phyloP scores from a whole-genome alignment of 2,329 filamentous ascomycete species.

The Penicillium sp. region DNA sequence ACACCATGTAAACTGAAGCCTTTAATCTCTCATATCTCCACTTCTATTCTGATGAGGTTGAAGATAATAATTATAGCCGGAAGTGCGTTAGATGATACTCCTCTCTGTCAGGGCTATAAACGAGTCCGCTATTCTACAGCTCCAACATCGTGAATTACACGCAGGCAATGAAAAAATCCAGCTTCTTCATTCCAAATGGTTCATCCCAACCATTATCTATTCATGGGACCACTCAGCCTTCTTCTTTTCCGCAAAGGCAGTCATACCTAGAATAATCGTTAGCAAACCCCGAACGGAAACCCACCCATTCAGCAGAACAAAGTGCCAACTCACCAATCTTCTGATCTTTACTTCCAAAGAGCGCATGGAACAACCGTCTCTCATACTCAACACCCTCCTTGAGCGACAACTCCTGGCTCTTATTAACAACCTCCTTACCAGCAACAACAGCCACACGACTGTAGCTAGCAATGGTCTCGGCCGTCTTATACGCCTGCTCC shows the following conservation, averaged over 20 bases:
- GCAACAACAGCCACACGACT: constrained; percentile 84
- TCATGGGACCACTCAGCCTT: constrained; percentile 88
- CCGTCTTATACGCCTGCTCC: constrained; percentile 75
- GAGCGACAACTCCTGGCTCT: constrained; percentile 88
- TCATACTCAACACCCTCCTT: constrained; percentile 94
- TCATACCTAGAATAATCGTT: constrained; percentile 58
- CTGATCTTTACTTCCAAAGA: constrained; percentile 95
- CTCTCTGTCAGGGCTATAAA: neutral
- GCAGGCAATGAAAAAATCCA: neutral
- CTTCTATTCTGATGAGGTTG: constrained; percentile 1
- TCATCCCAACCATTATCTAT: constrained; percentile 44
- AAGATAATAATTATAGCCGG: constrained; percentile 8
- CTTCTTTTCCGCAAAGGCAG: constrained; percentile 91
- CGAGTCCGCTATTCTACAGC: constrained; percentile 5
- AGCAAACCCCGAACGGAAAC: constrained; percentile 5
- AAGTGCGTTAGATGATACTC: constrained; percentile 2
- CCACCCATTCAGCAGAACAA: neutral
- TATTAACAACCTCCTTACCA: constrained; percentile 97
- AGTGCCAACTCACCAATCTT: constrained; percentile 69
- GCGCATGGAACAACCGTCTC: constrained; percentile 83
- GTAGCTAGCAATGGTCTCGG: constrained; percentile 84
- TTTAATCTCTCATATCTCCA: neutral
- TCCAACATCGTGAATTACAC: constrained; percentile 3
- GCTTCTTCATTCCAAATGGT: neutral
- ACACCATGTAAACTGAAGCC: neutral